These are phyloP conservation scores for Oehlia diaphana DNA, from an alignment of 192 early-diverging fungal species.

Conservation along the genomic window DNA sequence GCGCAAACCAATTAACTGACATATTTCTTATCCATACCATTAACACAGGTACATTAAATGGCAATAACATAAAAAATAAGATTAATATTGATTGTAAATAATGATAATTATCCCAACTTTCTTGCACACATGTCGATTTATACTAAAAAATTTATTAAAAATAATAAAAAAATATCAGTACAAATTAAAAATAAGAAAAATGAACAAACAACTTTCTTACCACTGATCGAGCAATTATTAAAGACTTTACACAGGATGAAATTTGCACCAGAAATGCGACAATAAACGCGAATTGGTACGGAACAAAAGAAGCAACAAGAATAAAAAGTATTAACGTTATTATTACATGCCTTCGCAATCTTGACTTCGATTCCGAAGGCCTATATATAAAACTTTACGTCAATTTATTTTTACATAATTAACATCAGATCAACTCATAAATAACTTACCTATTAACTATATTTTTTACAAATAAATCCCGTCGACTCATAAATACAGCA, in stretches of 20 bases:
- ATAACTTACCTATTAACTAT: slow-evolving; percentile 32
- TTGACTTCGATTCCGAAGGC: slow-evolving; percentile 34
- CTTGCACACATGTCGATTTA: slow-evolving; percentile 32
- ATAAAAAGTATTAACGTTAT: slow-evolving; percentile 47
- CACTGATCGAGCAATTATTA: slow-evolving; percentile 30
- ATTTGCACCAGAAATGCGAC: slow-evolving; percentile 61
- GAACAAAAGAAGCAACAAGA: slow-evolving; percentile 61
- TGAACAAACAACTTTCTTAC: slow-evolving; percentile 32
- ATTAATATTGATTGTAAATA: slow-evolving; percentile 71
- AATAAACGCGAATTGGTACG: slow-evolving; percentile 78
- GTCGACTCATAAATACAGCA: slow-evolving; percentile 31
- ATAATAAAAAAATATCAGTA: not conserved
- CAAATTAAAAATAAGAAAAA: not conserved
- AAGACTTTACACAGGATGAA: slow-evolving; percentile 47
- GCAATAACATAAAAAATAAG: slow-evolving; percentile 68
- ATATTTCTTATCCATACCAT: slow-evolving; percentile 82
- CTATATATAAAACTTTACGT: slow-evolving; percentile 1
- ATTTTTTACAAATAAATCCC: slow-evolving; percentile 17
- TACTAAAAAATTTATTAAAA: not conserved
- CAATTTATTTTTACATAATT: not conserved
- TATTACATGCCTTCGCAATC: slow-evolving; percentile 47
- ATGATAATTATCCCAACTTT: slow-evolving; percentile 52
- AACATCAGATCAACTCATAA: not conserved
- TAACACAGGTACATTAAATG: slow-evolving; percentile 73
- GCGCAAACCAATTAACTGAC: slow-evolving; percentile 78